Evolutionary conservation across 352 stramenopile species (phyloP).

Genomic region (Phytophthora tubulina): DNA sequence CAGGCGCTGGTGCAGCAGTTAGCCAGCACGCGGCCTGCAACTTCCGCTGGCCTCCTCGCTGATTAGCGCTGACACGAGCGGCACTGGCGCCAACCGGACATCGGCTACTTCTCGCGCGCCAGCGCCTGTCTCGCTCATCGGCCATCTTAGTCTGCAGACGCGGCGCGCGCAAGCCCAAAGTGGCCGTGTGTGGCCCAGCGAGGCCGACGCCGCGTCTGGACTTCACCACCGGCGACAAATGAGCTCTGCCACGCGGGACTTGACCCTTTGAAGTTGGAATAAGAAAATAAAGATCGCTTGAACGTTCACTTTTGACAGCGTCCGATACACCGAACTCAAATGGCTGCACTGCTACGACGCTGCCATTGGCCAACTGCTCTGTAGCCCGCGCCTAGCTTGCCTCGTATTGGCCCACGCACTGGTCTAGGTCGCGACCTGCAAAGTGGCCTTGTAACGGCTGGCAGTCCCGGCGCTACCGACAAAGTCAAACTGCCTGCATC

Average conservation of each 20-base stretch:
- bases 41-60: constrained; percentile 12
- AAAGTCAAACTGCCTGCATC: background rate
- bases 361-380: constrained; percentile 6
- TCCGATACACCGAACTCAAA: constrained; percentile 16
- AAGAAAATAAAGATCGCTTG: constrained; percentile 36
- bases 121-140: constrained; percentile 40
- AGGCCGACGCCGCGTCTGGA: constrained; percentile 10
- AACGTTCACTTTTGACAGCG: constrained; percentile 29
- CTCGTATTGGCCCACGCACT: background rate
- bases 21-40: constrained; percentile 12
- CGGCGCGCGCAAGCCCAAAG: constrained; percentile 11
- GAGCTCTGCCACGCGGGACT: constrained; percentile 27
- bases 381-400: background rate
- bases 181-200: constrained; percentile 11
- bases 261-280: constrained; percentile 46
- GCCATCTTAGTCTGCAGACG: constrained; percentile 44
- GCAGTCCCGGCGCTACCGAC: too few species aligned
- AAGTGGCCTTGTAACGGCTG: too few species aligned
- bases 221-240: constrained; percentile 37
- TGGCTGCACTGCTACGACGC: constrained; percentile 5
- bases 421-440: background rate
- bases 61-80: constrained; percentile 32
- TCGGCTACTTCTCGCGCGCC: constrained; percentile 29
- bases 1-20: background rate
- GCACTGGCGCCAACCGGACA: constrained; percentile 36